Percentiles rank a stretch among this genome's conserved stretches.
phyloP scores from a whole-genome alignment of 202 grass and related monocot genomes.

The Tripidium arundinaceum region DNA sequence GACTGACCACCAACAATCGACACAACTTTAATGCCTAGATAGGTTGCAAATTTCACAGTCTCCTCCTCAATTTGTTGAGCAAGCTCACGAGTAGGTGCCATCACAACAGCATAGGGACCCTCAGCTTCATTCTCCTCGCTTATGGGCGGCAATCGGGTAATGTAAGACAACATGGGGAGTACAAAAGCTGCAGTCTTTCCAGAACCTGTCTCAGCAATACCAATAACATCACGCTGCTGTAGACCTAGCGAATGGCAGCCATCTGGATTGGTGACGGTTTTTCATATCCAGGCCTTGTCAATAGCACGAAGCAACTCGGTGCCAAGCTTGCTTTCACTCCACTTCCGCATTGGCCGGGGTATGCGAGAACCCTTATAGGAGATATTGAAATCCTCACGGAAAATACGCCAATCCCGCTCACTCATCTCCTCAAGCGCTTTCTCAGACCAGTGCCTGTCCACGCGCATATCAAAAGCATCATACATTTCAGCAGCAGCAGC shows the following conservation, averaged over 20 bases:
- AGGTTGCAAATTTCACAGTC: conserved; percentile 87
- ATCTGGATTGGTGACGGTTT: conserved; percentile 87
- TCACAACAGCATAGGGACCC: conserved; percentile 93
- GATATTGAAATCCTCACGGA: conserved; percentile 91
- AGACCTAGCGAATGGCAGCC: conserved; percentile 89
- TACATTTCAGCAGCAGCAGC: conserved; percentile 70
- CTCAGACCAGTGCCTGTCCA: conserved; percentile 91
- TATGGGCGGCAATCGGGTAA: conserved; percentile 79
- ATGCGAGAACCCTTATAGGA: conserved; percentile 91
- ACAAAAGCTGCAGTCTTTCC: conserved; percentile 96
- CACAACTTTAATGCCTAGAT: conserved; percentile 86
- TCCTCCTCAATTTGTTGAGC: conserved; percentile 98
- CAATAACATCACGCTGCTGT: conserved; percentile 97
- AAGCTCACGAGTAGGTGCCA: conserved; percentile 94
- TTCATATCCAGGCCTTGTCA: conserved; percentile 72
- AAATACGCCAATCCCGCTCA: conserved; percentile 83
- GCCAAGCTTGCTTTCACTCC: conserved; percentile 76
- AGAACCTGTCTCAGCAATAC: conserved; percentile 90
- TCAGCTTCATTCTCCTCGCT: conserved; percentile 90
- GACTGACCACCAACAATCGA: conserved; percentile 93
- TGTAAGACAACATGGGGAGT: conserved; percentile 92
- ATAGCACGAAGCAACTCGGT: conserved; percentile 68
- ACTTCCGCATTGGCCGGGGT: conserved; percentile 78
- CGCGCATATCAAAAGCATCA: conserved; percentile 82
- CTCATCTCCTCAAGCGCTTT: conserved; percentile 87